Evolutionary conservation across 768 basidiomycete species (phyloP).

Genomic region (Trametes punicea): DNA sequence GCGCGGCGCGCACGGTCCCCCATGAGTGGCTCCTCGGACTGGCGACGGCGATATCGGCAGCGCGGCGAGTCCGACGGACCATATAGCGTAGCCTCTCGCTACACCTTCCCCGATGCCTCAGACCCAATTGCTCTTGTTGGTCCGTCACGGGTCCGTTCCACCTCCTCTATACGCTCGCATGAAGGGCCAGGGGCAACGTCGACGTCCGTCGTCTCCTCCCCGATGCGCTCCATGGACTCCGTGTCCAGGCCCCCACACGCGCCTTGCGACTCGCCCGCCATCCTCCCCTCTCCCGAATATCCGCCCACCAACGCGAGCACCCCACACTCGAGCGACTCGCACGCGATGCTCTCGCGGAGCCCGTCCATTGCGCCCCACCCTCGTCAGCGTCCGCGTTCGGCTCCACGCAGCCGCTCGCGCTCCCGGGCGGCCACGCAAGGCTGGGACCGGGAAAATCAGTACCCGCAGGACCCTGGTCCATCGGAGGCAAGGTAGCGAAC

Average conservation of each 20-base stretch:
- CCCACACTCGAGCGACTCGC: conserved; percentile 9
- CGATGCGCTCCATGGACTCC: conserved; percentile 6
- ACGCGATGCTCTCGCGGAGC: conserved; percentile 4
- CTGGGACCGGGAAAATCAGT: conserved; percentile 12
- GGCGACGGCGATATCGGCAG: conserved; percentile 8
- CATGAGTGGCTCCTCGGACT: conserved; percentile 11
- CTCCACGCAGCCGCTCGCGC: background rate
- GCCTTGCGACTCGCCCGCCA: conserved; percentile 1
- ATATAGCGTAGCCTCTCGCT: background rate
- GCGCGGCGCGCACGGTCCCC: conserved; percentile 21
- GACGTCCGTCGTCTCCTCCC: conserved; percentile 13
- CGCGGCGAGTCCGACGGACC: conserved; percentile 12
- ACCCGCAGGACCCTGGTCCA: conserved; percentile 8
- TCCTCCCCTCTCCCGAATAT: conserved; percentile 13
- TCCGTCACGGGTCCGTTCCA: conserved; percentile 1
- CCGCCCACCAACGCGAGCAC: conserved; percentile 2
- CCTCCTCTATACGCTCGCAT: background rate
- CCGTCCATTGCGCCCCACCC: background rate
- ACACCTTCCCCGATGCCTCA: background rate
- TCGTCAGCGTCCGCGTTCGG: background rate
- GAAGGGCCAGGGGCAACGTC: background rate
- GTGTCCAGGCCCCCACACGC: conserved; percentile 1
- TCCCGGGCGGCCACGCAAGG: background rate
- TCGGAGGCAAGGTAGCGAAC: background rate
- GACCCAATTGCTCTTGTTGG: conserved; percentile 3